Base-by-base conservation (phyloP, 345 rosid genomes). In the Camelina hispida region DNA sequence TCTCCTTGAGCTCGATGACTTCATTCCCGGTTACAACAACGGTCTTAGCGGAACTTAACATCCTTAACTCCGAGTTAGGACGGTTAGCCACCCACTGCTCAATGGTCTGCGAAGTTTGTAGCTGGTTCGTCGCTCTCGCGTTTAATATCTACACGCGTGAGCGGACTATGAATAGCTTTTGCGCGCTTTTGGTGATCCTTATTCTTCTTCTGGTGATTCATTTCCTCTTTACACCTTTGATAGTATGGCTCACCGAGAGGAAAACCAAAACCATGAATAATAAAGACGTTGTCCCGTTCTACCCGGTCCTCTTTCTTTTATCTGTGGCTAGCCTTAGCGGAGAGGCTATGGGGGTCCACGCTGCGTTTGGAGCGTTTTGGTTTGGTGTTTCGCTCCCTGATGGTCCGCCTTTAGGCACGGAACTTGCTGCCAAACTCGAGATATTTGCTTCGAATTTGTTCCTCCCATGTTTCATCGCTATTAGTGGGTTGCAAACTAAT, bases 341-440 rank as follows among this genome's bases (percentile, higher is more conserved):
- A 0, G 81, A 79, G 59, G 53, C 34, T 0, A 25, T 79, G 40
- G 81, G 81, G 11, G 73, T 79, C 7, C 78, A 73, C 15, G 81
- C 81, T 11, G 81, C 79, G 20, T 79, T 73, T 62, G 81, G 75
- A 68, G 79, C 82, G 15, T 79, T 79, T 55, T 79, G 82, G 75
- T 46, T 79, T 8, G 82, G 82, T 6, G 74, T 79, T 46, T 74
- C 79, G 3, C 70, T 74, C n/a, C 81, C 79, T 25, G 82, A 79
- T 2, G 82, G 82, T n/a, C 82, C 82, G 0, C 79, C 82, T 53
- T 53, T 79, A 30, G 75, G 82, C 40, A 66, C 82, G 1, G 82
- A 68, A 53, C 78, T 79, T 2, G 55, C 78, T 28, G 64, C 17
- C 42, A 79, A 79, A 47, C 79, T 79, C 22, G 82, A 79, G 15